Evolutionary conservation across 305 asterid genomes (phyloP).

Genomic region (Plantago coronopus): DNA sequence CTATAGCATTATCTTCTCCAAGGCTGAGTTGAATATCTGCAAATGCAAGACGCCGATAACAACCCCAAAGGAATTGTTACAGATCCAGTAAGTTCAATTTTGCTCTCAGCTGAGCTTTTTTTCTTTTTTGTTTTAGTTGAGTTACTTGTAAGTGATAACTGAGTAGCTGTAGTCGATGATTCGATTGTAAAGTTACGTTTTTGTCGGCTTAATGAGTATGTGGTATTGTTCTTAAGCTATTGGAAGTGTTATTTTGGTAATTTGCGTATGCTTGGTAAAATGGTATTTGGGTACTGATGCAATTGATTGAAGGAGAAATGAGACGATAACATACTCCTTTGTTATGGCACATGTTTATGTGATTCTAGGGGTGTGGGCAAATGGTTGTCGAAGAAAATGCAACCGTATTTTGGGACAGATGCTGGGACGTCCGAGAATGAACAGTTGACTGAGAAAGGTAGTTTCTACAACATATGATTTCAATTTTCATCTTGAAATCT

Average conservation of each 20-base stretch:
- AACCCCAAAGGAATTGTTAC: conserved; percentile 57
- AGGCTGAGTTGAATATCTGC: conserved; percentile 71
- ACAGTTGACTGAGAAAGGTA: conserved; percentile 47
- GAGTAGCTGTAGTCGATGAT: not conserved
- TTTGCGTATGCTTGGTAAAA: conserved; percentile 7
- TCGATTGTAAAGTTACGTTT: too few species aligned
- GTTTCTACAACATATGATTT: not conserved
- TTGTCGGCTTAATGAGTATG: too few species aligned
- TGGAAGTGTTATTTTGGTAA: conserved; percentile 1
- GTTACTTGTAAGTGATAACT: not conserved
- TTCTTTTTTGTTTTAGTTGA: conserved; percentile 4
- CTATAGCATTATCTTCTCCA: conserved; percentile 51
- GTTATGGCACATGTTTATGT: conserved; percentile 19
- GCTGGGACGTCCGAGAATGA: conserved; percentile 45
- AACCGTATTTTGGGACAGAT: conserved; percentile 53
- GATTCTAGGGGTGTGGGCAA: conserved; percentile 77
- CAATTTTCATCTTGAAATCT: not conserved
- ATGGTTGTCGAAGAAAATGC: conserved; percentile 85
- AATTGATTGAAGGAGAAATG: too few species aligned
- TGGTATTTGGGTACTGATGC: not conserved
- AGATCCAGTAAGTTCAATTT: conserved; percentile 62
- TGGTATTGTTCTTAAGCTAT: too few species aligned
- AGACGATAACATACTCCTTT: not conserved
- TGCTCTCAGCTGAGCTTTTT: not conserved
- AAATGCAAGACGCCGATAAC: conserved; percentile 49